phyloP scores from a whole-genome alignment of 768 basidiomycete species.

The Holtermanniella nyarrowii region DNA sequence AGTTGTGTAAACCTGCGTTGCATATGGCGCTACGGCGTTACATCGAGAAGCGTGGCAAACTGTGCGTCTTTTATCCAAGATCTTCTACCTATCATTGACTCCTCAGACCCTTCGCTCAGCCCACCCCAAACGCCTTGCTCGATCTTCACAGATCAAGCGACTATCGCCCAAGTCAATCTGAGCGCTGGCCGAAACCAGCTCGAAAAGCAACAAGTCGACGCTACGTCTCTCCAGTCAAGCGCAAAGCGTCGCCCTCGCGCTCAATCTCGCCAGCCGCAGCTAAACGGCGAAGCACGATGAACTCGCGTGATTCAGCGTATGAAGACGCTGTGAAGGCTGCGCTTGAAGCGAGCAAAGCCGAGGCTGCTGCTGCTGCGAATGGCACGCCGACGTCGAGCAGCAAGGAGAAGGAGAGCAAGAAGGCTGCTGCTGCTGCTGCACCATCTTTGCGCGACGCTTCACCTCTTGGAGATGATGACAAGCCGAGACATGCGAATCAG shows the following conservation, averaged over 20 bases:
- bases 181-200: constrained; percentile 1
- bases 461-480: not conserved
- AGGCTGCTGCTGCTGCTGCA: not conserved
- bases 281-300: constrained; percentile 93
- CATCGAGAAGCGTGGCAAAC: constrained; percentile 40
- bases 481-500: constrained; percentile 47
- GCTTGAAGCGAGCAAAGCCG: constrained; percentile 30
- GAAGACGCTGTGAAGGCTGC: constrained; percentile 57
- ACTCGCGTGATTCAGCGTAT: constrained; percentile 81
- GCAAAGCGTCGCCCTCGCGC: not conserved
- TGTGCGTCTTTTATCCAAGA: constrained; percentile 51
- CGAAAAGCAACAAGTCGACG: not conserved
- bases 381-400: constrained; percentile 47
- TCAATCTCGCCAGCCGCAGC: constrained; percentile 37
- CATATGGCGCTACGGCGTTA: constrained; percentile 56
- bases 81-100: constrained; percentile 11
- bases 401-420: constrained; percentile 15
- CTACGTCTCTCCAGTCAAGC: not conserved
- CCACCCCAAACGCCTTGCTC: constrained; percentile 7
- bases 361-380: constrained; percentile 49
- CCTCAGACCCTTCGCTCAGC: constrained; percentile 12
- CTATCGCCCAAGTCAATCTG: constrained; percentile 16
- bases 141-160: too few species aligned
- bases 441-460: not conserved
- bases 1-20: constrained; percentile 76